Percentiles rank a stretch among this genome's conserved stretches.
Evolutionary conservation across 768 basidiomycete species (phyloP).

Genomic region (Auriculariales sp.): DNA sequence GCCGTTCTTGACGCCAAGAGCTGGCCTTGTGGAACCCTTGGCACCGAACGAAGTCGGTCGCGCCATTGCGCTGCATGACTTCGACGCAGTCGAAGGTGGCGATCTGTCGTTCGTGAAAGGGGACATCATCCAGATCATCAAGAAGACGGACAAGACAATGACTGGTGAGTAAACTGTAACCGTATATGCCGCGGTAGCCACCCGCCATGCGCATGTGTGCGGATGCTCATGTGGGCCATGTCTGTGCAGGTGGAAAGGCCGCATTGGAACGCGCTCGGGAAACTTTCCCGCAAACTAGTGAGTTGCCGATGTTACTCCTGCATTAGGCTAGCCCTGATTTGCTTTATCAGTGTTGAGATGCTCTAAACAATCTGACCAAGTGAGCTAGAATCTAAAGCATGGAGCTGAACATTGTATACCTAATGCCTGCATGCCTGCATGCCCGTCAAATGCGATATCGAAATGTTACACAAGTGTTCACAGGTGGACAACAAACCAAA

Average conservation of each 20-base stretch:
- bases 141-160: conserved; percentile 61
- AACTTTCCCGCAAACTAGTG: conserved; percentile 47
- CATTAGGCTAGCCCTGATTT: not conserved
- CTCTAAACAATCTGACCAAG: too few species aligned
- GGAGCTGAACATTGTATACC: not conserved
- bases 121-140: conserved; percentile 52
- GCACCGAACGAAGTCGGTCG: conserved; percentile 43
- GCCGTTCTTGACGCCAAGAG: conserved; percentile 30
- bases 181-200: too few species aligned
- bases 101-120: conserved; percentile 68
- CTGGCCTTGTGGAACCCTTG: conserved; percentile 34
- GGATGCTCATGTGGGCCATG: not conserved
- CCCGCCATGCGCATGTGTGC: not conserved
- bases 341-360: not conserved
- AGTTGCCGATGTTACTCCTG: not conserved
- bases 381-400: not conserved
- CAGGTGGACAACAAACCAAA: too few species aligned
- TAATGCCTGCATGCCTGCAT: too few species aligned
- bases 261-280: conserved; percentile 39
- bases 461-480: too few species aligned
- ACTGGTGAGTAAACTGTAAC: conserved; percentile 46
- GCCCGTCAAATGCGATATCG: too few species aligned
- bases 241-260: conserved; percentile 61
- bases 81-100: conserved; percentile 59
- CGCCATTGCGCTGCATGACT: conserved; percentile 63